phyloP scores from a whole-genome alignment of 768 basidiomycete species.

The Suillus occidentalis region DNA sequence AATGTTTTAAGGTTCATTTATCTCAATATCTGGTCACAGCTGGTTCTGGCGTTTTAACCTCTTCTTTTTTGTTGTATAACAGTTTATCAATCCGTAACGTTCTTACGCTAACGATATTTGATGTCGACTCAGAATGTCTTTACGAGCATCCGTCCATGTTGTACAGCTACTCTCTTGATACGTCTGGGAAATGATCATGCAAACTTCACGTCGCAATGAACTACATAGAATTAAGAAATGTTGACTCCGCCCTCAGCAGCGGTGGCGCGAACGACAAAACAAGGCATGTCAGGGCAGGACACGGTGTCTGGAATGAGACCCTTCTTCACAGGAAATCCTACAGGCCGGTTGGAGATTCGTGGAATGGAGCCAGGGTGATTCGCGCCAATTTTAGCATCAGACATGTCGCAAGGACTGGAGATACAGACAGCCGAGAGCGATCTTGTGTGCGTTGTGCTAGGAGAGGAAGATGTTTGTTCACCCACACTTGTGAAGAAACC shows the following conservation, averaged over 20 bases:
- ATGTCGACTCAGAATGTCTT: neutral
- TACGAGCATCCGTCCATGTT: neutral
- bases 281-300: neutral
- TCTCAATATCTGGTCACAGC: neutral
- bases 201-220: neutral
- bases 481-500: neutral
- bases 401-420: neutral
- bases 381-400: too few species aligned
- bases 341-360: neutral
- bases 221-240: neutral
- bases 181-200: neutral
- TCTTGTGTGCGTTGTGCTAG: neutral
- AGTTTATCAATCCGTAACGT: neutral
- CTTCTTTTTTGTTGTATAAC: neutral
- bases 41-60: neutral
- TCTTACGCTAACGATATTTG: neutral
- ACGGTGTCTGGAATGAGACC: neutral
- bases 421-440: neutral
- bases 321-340: neutral
- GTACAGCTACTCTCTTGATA: neutral
- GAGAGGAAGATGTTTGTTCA: neutral
- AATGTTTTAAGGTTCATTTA: conserved; percentile 16
- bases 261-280: neutral
- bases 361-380: neutral
- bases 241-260: neutral